Percentiles rank a stretch among this genome's conserved stretches.
Conservation (phyloP, 495 filamentous ascomycete species). For the Chaetomium fimeti region DNA sequence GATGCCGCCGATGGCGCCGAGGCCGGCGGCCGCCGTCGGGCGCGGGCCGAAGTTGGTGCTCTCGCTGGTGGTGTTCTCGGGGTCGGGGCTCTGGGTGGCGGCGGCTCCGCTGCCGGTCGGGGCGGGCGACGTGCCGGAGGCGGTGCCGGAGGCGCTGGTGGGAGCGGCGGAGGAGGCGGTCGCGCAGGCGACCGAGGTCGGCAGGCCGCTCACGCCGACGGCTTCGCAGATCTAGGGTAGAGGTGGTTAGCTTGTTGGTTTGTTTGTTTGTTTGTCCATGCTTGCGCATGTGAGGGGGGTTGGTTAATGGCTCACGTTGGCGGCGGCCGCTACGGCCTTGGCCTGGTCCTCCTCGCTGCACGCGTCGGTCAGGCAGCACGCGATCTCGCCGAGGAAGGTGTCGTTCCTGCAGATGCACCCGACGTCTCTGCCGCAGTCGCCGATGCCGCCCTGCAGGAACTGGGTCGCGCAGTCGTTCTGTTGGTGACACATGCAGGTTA, state of each 20-base stretch:
- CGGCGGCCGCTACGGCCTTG: slow-evolving; percentile 38
- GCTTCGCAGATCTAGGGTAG: slow-evolving; percentile 35
- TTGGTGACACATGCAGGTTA: slow-evolving; percentile 8
- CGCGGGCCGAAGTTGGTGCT: slow-evolving; percentile 31
- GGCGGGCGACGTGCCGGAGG: slow-evolving; percentile 28
- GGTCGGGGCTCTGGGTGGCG: slow-evolving; percentile 26
- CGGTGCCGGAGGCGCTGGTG: slow-evolving; percentile 21
- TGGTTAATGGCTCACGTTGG: slow-evolving; percentile 24
- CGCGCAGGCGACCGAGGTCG: slow-evolving; percentile 34
- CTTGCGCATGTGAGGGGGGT: background rate
- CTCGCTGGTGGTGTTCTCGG: slow-evolving; percentile 15
- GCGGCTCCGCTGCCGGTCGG: slow-evolving; percentile 8
- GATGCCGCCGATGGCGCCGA: slow-evolving; percentile 38
- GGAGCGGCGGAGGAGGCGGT: slow-evolving; percentile 29
- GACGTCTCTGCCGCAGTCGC: slow-evolving; percentile 57
- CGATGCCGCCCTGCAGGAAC: slow-evolving; percentile 47
- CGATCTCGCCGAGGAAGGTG: slow-evolving; percentile 59
- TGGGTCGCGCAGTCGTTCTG: slow-evolving; percentile 56
- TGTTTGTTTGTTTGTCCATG: background rate
- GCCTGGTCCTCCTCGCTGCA: slow-evolving; percentile 59
- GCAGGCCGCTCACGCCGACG: slow-evolving; percentile 38
- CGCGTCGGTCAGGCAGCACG: slow-evolving; percentile 61
- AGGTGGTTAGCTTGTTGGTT: background rate
- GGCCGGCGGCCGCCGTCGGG: slow-evolving; percentile 30
- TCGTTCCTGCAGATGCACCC: slow-evolving; percentile 66